Base-by-base conservation (phyloP, 441 rosid species). In the Arabidopsis hybrid region DNA sequence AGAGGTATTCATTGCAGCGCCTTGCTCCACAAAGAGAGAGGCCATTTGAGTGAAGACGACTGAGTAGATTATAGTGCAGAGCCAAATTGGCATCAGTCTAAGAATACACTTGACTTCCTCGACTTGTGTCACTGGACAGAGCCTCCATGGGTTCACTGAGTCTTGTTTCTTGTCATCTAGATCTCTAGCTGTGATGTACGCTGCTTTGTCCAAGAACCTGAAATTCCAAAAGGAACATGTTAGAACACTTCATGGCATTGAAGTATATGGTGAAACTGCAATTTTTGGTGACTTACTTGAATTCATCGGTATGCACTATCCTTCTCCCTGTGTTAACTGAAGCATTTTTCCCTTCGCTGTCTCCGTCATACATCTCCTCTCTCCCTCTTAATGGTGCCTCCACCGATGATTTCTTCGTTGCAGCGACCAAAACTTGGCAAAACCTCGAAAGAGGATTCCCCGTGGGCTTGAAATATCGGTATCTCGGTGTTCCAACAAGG, bases 11-110 rank as follows among this genome's bases (percentile, higher is more conserved):
- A 96, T 96, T 9, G 93, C 97, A 60, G 96, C 99, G 1, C 99
- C 99, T 89, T 96, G 98, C 80, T 90, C 99, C 8, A 96, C 98
- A 53, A 96, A 96, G 10, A 96, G 84, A 36, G 99, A 96, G 11
- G 97, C 98, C 99, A 96, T 96, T 77, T 96, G 99, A 5, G 98
- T 96, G 81, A 93, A 93, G 63, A 89, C 98, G 0, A 96, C 99
- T 0, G 99, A 96, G 86, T 93, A 96, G 59, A 93, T 62, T 51
- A 96, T 92, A 72, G 99, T 93, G 84, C 99, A 96, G 46, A 96
- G 87, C 99, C 99, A 96, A 39, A 96, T 91, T 3, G 99, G 98
- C 38, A 96, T 78, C 26, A 93, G 78, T 78, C 95, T 89, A 16
- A 96, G 83, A 55, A 96, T 84, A 83, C 98, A 93, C 81, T 96